Conservation (phyloP, 2,329 filamentous ascomycete species). For the Pseudocercospora macadamiae region DNA sequence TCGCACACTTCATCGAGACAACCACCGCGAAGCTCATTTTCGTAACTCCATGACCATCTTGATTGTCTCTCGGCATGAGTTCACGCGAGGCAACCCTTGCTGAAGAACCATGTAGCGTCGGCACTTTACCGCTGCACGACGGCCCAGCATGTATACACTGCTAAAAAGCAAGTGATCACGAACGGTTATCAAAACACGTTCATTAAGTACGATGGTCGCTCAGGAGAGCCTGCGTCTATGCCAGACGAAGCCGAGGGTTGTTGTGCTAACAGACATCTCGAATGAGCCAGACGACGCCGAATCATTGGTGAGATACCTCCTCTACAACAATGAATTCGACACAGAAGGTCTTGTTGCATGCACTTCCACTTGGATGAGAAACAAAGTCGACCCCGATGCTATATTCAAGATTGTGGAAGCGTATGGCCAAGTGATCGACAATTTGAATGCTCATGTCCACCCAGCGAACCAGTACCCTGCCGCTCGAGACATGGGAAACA, state of each 20-base stretch:
- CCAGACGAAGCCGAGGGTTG: conserved; percentile 15
- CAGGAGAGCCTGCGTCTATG: background rate
- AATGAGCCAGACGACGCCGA: conserved; percentile 34
- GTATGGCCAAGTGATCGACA: conserved; percentile 41
- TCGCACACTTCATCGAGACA: no score
- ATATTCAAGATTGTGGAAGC: conserved; percentile 35
- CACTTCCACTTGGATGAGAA: conserved; percentile 17
- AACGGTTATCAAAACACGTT: no score
- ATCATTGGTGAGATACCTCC: conserved; percentile 28
- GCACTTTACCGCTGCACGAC: no score
- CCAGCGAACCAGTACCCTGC: conserved; percentile 33
- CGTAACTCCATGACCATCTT: no score
- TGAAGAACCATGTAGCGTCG: no score
- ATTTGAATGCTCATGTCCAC: conserved; percentile 46
- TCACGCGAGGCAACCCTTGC: no score
- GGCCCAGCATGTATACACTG: no score
- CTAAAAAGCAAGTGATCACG: no score
- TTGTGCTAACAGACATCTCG: conserved; percentile 32
- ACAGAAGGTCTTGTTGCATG: conserved; percentile 19
- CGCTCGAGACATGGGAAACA: conserved; percentile 20
- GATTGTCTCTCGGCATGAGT: no score
- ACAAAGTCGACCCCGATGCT: conserved; percentile 25
- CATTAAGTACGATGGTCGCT: no score
- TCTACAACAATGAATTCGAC: conserved; percentile 20
- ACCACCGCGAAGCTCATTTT: no score